Conservation (phyloP, 805 yeast genomes). For the Sugiyamaella smithiae region DNA sequence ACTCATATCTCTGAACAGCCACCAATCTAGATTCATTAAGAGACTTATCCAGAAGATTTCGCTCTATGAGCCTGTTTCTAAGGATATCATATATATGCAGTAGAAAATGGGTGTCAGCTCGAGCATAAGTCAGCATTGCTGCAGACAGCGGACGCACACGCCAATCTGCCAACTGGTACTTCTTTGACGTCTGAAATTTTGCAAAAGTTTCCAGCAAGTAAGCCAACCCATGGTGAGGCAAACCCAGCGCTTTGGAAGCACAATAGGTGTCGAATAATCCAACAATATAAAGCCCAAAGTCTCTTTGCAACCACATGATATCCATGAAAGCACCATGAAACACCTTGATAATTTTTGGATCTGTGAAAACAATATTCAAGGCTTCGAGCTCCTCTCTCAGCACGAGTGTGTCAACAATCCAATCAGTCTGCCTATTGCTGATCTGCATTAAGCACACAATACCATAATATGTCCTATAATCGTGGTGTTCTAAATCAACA, state of each 20-base stretch:
- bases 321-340: constrained; percentile 98
- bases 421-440: constrained; percentile 76
- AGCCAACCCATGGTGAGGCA: constrained; percentile 82
- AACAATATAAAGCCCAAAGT: constrained; percentile 86
- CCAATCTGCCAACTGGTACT: constrained; percentile 97
- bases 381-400: constrained; percentile 66
- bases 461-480: constrained; percentile 85
- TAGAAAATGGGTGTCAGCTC: constrained; percentile 92
- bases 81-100: constrained; percentile 75
- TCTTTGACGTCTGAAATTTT: constrained; percentile 81
- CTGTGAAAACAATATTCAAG: constrained; percentile 72
- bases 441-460: constrained; percentile 92
- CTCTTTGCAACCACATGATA: constrained; percentile 94
- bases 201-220: constrained; percentile 78
- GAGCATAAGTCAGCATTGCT: constrained; percentile 80
- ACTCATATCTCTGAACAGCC: constrained; percentile 79
- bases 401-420: constrained; percentile 79
- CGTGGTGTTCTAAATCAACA: constrained; percentile 95
- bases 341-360: constrained; percentile 80
- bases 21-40: constrained; percentile 73
- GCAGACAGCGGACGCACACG: constrained; percentile 77
- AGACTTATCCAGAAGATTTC: constrained; percentile 47
- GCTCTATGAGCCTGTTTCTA: constrained; percentile 56
- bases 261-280: constrained; percentile 88
- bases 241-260: constrained; percentile 77